Percentiles rank a stretch among this genome's conserved stretches.
Conservation (phyloP, 2,329 filamentous ascomycete species). For the Penicillium sp. region DNA sequence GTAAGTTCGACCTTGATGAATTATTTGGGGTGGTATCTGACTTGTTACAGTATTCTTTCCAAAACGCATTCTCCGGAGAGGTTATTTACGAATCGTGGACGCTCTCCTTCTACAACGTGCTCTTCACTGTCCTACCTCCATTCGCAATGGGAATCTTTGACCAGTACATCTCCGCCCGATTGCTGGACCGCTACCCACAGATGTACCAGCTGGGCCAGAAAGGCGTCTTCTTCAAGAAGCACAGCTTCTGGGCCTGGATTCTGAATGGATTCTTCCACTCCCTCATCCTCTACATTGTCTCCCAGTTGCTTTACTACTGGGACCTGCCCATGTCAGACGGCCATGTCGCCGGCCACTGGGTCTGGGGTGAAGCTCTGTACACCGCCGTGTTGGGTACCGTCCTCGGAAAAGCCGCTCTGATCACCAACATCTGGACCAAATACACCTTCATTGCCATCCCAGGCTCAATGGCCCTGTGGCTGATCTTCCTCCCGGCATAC, state of each 20-base stretch:
- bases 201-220: slow-evolving; percentile 91
- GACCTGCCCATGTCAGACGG: slow-evolving; percentile 80
- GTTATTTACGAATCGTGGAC: slow-evolving; percentile 99
- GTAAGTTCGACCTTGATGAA: slow-evolving; percentile 52
- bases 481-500: slow-evolving; percentile 85
- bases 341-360: slow-evolving; percentile 86
- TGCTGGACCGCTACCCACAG: slow-evolving; percentile 94
- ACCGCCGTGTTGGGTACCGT: slow-evolving; percentile 91
- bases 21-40: slow-evolving; percentile 12
- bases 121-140: slow-evolving; percentile 92
- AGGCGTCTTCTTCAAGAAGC: slow-evolving; percentile 88
- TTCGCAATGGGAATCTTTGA: slow-evolving; percentile 95
- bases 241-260: slow-evolving; percentile 91
- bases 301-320: slow-evolving; percentile 74
- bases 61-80: slow-evolving; percentile 96
- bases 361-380: slow-evolving; percentile 95
- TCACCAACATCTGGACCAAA: slow-evolving; percentile 98
- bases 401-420: slow-evolving; percentile 87
- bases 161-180: slow-evolving; percentile 90
- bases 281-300: slow-evolving; percentile 83
- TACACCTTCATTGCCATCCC: slow-evolving; percentile 95
- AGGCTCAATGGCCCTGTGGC: slow-evolving; percentile 88
- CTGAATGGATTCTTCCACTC: slow-evolving; percentile 95
- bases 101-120: slow-evolving; percentile 98
- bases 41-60: slow-evolving; percentile 77